Evolutionary conservation across 2,329 filamentous ascomycete genomes (phyloP), one percentile per base, ranked within the genome.

Genomic region (Dactylellina haptotyla): DNA sequence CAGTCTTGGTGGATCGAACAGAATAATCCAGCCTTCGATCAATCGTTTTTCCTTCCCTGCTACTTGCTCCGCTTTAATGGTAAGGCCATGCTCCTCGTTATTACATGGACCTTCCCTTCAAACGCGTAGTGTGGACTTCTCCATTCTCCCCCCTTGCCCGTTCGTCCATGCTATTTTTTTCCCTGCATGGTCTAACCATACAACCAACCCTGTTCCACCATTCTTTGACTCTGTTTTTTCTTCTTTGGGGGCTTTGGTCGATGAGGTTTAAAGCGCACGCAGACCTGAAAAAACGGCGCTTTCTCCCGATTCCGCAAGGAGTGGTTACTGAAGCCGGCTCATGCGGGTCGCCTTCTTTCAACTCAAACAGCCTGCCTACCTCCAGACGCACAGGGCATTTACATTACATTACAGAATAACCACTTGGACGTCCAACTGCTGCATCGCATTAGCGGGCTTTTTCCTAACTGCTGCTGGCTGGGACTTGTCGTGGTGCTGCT

Each of bases 301-400:
- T 72, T 72, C 67, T 72, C 67, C 67, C 67, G 67, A 72, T 65
- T 72, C 67, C 67, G 67, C 59, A 72, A 72, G 67, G 67, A 65
- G 58, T 65, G 59, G 67, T 72, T 65, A 50, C 67, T 72, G 67
- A 72, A 72, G 67, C 67, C 67, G 67, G 67, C 67, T 61, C 51
- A 58, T 72, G 67, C 67, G 67, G 67, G 67, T 72, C 67, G 67
- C 67, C 59, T 72, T 64, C 59, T 72, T 72, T 46, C 67, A 72
- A 72, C 59, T 54, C 67, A 65, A 72, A 72, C 59, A 53, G 59
- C 51, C 66, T 58, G 56, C 65, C 54, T 50, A 58, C 46, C 48
- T 62, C 30, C 14, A 41, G 16, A 32, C 48, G 28, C 30, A 43
- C 53, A 43, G 51, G 20, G 26, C 41, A 48, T 61, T 48, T 41